Percentiles rank a stretch among this genome's conserved stretches.
phyloP scores from a whole-genome alignment of 2,329 filamentous ascomycete species.

The Hypoxylon sp. region DNA sequence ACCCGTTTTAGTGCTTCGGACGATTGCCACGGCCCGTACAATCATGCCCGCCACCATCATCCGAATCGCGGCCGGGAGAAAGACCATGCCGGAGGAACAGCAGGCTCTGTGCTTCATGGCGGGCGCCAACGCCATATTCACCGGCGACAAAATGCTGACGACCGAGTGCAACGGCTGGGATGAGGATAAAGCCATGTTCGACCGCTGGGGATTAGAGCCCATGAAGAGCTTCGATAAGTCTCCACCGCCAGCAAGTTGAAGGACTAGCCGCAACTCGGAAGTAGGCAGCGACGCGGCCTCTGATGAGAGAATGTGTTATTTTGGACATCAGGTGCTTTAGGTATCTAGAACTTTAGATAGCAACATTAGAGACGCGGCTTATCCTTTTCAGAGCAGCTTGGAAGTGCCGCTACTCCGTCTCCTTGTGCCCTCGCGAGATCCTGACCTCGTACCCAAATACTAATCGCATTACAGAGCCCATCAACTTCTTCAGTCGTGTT shows the following conservation, averaged over 20 bases:
- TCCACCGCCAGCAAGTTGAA: constrained; percentile 2
- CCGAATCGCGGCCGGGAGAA: constrained; percentile 83
- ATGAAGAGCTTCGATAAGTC: constrained; percentile 62
- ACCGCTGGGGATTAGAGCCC: constrained; percentile 79
- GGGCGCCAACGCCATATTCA: constrained; percentile 93
- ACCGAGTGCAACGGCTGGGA: constrained; percentile 93
- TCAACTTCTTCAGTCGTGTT: constrained; percentile 63
- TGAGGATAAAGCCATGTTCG: constrained; percentile 85
- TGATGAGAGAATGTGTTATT: background rate
- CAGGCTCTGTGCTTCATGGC: constrained; percentile 90
- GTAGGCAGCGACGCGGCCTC: background rate
- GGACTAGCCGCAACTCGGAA: background rate
- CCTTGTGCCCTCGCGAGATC: background rate
- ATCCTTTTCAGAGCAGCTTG: constrained; percentile 5
- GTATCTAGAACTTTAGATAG: background rate
- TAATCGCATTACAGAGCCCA: constrained; percentile 50
- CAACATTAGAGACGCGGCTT: constrained; percentile 21
- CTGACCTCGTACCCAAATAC: constrained; percentile 31
- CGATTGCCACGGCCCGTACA: constrained; percentile 82
- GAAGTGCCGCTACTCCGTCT: background rate
- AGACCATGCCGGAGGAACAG: constrained; percentile 86
- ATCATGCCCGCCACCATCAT: constrained; percentile 88
- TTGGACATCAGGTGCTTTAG: background rate
- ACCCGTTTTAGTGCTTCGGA: constrained; percentile 65
- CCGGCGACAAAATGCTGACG: constrained; percentile 94